Evolutionary conservation across 108 stramenopile genomes (phyloP).

Genomic region (Nitzschia inconspicua): DNA sequence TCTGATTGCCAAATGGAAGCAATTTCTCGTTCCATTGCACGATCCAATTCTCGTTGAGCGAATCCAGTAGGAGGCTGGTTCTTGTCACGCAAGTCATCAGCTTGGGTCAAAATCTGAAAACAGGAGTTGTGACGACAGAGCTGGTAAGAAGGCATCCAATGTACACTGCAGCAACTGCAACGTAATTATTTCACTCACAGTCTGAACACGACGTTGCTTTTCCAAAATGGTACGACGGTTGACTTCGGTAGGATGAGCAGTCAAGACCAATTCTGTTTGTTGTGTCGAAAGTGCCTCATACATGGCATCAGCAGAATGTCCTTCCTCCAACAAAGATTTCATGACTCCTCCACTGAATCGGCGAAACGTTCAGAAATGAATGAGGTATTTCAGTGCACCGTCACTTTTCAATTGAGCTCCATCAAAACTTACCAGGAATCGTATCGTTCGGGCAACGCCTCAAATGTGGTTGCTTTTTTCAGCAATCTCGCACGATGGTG

Average conservation of each 20-base stretch:
- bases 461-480: slow-evolving; percentile 12
- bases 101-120: slow-evolving; percentile 54
- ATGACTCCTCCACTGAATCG: slow-evolving; percentile 62
- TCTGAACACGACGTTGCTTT: slow-evolving; percentile 71
- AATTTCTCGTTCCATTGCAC: slow-evolving; percentile 69
- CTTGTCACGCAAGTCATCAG: slow-evolving; percentile 49
- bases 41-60: slow-evolving; percentile 49
- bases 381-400: too few species aligned
- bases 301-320: slow-evolving; percentile 53
- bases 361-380: too few species aligned
- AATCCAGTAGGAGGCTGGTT: slow-evolving; percentile 18
- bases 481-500: slow-evolving; percentile 73
- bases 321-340: slow-evolving; percentile 42
- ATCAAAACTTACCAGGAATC: slow-evolving; percentile 8
- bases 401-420: too few species aligned
- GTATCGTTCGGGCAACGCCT: slow-evolving; percentile 10
- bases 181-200: slow-evolving; percentile 2
- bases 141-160: not conserved
- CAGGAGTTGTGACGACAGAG: not conserved
- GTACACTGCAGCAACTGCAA: not conserved
- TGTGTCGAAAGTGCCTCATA: slow-evolving; percentile 77
- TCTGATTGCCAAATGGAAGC: slow-evolving; percentile 84
- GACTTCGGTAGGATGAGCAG: slow-evolving; percentile 97
- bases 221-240: slow-evolving; percentile 91
- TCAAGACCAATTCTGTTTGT: slow-evolving; percentile 90